Evolutionary conservation across 2,329 filamentous ascomycete genomes (phyloP).

Genomic region (Colletotrichum neosansevieriae): DNA sequence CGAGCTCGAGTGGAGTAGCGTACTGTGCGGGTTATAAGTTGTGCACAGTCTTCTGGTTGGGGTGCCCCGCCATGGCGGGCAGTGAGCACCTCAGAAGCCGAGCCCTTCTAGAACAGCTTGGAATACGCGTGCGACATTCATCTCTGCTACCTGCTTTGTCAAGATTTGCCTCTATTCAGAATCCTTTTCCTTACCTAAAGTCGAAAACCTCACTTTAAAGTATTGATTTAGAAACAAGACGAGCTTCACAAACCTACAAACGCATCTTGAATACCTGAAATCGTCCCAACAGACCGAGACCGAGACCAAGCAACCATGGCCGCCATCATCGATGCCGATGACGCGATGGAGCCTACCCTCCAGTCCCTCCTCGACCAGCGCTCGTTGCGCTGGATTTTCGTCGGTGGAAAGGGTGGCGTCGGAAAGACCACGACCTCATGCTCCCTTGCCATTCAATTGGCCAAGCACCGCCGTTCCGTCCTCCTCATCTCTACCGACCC

Average conservation of each 20-base stretch:
- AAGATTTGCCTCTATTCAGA: neutral
- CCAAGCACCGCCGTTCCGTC: slow-evolving; percentile 93
- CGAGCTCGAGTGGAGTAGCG: slow-evolving; percentile 27
- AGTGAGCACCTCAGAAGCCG: slow-evolving; percentile 11
- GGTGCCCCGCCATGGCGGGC: slow-evolving; percentile 40
- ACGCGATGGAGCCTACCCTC: slow-evolving; percentile 85
- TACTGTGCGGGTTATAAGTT: neutral
- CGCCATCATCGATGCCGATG: slow-evolving; percentile 74
- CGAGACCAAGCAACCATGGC: slow-evolving; percentile 52
- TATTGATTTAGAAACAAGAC: neutral
- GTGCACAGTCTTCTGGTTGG: slow-evolving; percentile 9
- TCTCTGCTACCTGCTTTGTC: neutral
- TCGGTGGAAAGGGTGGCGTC: slow-evolving; percentile 97
- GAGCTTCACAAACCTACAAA: neutral
- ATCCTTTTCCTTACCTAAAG: neutral
- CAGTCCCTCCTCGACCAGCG: slow-evolving; percentile 96
- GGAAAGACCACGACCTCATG: slow-evolving; percentile 99
- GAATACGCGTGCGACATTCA: slow-evolving; percentile 28
- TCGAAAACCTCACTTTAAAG: neutral
- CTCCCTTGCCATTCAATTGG: slow-evolving; percentile 97
- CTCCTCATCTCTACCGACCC: slow-evolving; percentile 98
- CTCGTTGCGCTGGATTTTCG: slow-evolving; percentile 97
- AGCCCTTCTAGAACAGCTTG: slow-evolving; percentile 39
- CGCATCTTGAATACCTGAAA: neutral
- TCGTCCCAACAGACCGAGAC: slow-evolving; percentile 23